Evolutionary conservation across 2,329 filamentous ascomycete genomes (phyloP), one percentile per base, ranked within the genome.

Genomic region (Monosporascus sp.): DNA sequence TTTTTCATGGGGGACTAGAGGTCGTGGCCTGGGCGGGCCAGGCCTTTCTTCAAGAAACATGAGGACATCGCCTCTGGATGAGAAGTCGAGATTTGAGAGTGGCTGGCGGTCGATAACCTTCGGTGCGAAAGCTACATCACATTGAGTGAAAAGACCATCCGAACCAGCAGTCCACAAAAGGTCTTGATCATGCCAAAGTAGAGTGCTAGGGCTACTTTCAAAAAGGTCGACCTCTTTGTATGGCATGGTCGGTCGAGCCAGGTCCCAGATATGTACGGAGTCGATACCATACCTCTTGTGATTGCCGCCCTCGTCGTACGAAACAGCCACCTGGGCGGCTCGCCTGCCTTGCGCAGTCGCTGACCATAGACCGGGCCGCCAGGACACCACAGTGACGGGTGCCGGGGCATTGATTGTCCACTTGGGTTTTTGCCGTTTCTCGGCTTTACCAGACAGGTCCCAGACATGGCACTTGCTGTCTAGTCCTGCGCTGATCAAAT

Each of bases 311-410:
- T 83, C 82, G 54, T 86, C 80, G 62, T 87, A 85, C 1, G 81
- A 75, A 2, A 86, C 79, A 2, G 83, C 82, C 11, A 87, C 73
- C 62, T 87, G 83, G 1, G 84, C 83, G 2, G 81, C 80, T 45
- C 84, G 76, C 47, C 78, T 76, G 3, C 78, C 82, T 57, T 83
- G 80, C 0, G 81, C 79, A 4, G 82, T 82, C 0, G 82, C 82
- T n/a, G 83, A 86, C 83, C 83, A 86, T 17, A 83, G 74, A 0
- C 80, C 80, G 1, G 85, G 85, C 7, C 85, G 73, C 85, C 85
- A 88, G 1, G 82, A 76, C 1, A 86, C 74, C 20, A 75, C 74
- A 1, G 78, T 77, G 1, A 87, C 78, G 1, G 83, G 81, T 0
- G 84, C 83, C 0, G 84, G 84, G 0, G 83, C 80, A 1, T 77